These are phyloP conservation scores for Eimeria falciformis DNA, from an alignment of 169 alveolate species.

Conservation along the genomic window DNA sequence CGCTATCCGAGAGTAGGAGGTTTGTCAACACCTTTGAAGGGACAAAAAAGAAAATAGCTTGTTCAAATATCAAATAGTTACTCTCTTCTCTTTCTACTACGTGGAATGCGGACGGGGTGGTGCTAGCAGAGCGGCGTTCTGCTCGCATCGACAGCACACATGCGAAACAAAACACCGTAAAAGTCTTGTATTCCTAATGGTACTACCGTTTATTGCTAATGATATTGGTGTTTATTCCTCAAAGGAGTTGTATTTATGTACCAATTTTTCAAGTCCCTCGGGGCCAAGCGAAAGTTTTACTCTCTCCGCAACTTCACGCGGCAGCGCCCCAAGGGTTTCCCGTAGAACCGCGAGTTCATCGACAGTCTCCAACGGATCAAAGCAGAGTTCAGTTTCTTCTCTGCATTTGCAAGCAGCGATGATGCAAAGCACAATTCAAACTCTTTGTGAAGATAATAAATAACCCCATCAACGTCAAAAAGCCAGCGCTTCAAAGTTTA, in stretches of 20 bases:
- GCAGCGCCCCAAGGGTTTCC: constrained; percentile 42
- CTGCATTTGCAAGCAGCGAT: background rate
- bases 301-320: constrained; percentile 9
- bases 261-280: constrained; percentile 24
- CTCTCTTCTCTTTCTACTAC: background rate
- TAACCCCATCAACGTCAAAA: background rate
- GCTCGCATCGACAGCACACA: background rate
- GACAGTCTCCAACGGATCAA: constrained; percentile 19
- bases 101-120: background rate
- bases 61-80: background rate
- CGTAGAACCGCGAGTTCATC: constrained; percentile 32
- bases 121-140: background rate
- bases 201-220: too few species aligned
- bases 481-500: background rate
- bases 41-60: background rate
- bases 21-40: background rate
- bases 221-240: background rate
- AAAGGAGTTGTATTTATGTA: background rate
- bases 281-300: constrained; percentile 34
- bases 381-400: constrained; percentile 8
- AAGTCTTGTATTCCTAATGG: too few species aligned
- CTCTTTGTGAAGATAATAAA: background rate
- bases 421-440: background rate
- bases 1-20: too few species aligned
- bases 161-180: background rate